Conservation (phyloP, 2,329 filamentous ascomycete species). For the Neofusicoccum kwambonambiense region DNA sequence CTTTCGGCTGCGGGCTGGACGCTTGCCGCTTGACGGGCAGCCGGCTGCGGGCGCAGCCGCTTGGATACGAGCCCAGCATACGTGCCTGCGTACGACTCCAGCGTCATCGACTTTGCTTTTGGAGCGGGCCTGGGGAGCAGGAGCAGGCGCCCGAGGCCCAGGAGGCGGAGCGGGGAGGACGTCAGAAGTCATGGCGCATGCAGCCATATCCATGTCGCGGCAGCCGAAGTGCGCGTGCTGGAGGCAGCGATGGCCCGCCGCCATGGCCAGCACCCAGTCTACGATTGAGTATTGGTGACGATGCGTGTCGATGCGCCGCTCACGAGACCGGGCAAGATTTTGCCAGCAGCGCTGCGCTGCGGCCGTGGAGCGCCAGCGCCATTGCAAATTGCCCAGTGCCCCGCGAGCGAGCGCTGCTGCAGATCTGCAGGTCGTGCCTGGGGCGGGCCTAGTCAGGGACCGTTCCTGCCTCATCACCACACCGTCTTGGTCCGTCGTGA, state of each 20-base stretch:
- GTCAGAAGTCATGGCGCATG: neutral
- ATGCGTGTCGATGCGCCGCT: neutral
- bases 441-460: conserved; percentile 9
- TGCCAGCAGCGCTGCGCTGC: neutral
- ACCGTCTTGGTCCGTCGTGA: conserved; percentile 10
- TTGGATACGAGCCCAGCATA: conserved; percentile 1
- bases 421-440: conserved; percentile 11
- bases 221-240: neutral
- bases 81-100: neutral
- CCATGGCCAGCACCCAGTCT: conserved; percentile 4
- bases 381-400: conserved; percentile 6
- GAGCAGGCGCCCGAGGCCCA: neutral
- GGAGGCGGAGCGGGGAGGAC: neutral
- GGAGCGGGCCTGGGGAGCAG: neutral
- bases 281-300: conserved; percentile 3
- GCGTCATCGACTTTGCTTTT: conserved; percentile 16
- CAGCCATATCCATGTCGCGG: neutral
- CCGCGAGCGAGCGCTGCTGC: neutral
- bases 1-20: neutral
- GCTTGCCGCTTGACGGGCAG: too few relatives aligned
- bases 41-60: neutral
- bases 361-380: neutral
- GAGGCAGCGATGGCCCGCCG: neutral
- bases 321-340: conserved; percentile 12
- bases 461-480: conserved; percentile 1